Evolutionary conservation across 2,329 filamentous ascomycete genomes (phyloP).

Genomic region (Erysiphe neolycopersici): DNA sequence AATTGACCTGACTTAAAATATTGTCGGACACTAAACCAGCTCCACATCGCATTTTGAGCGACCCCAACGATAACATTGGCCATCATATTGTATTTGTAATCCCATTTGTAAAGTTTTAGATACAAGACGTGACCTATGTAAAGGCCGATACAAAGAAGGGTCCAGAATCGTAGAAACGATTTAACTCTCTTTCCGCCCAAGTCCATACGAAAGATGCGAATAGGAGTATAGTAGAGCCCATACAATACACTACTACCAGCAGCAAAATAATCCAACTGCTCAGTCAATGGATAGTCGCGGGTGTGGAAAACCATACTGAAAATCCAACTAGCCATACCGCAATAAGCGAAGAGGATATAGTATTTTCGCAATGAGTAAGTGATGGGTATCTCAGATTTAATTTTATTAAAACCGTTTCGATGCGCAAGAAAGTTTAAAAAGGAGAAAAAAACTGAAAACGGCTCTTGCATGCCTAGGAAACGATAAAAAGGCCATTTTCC

Average conservation of each 20-base stretch:
- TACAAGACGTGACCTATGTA: constrained; percentile 62
- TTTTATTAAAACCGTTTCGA: constrained; percentile 41
- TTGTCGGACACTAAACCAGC: constrained; percentile 48
- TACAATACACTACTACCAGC: constrained; percentile 79
- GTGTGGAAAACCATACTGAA: constrained; percentile 86
- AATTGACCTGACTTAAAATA: constrained; percentile 43
- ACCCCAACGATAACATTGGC: constrained; percentile 69
- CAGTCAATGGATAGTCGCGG: constrained; percentile 59
- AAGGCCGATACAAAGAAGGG: constrained; percentile 37
- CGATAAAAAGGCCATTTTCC: constrained; percentile 96
- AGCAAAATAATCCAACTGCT: constrained; percentile 90
- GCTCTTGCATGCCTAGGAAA: constrained; percentile 80
- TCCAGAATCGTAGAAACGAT: constrained; percentile 44
- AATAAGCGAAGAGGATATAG: constrained; percentile 55
- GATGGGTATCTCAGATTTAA: constrained; percentile 43
- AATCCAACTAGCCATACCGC: constrained; percentile 61
- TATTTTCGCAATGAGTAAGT: constrained; percentile 53
- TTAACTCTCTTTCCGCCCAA: constrained; percentile 16
- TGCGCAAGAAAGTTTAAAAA: constrained; percentile 78
- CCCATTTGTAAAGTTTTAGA: constrained; percentile 64
- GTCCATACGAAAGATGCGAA: constrained; percentile 68
- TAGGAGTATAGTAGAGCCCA: constrained; percentile 60
- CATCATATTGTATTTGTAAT: constrained; percentile 95
- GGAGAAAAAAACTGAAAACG: constrained; percentile 79
- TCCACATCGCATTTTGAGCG: constrained; percentile 65